A percentile compares a stretch with the other conserved stretches of the same genome.
Conservation (phyloP, 805 yeast species). For the Ogataea corticis region DNA sequence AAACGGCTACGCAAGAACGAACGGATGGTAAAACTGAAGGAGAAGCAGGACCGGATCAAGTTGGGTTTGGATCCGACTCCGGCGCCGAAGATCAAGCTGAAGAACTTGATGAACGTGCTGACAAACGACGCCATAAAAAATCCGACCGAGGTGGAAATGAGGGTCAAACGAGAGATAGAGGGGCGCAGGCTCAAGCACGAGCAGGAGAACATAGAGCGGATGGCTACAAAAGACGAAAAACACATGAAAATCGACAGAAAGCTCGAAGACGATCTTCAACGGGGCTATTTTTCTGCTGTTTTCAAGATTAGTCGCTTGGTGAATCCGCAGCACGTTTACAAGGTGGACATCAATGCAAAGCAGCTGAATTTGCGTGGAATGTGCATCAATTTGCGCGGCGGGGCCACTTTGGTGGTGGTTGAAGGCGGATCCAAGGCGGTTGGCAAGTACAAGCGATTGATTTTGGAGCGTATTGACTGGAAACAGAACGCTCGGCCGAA, state of each 20-base stretch:
- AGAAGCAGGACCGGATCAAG: constrained; percentile 72
- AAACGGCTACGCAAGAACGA: constrained; percentile 71
- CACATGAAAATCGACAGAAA: constrained; percentile 50
- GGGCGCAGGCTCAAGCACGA: constrained; percentile 61
- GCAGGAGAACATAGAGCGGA: constrained; percentile 59
- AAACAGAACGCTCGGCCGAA: constrained; percentile 48
- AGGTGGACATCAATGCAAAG: constrained; percentile 78
- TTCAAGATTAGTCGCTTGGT: constrained; percentile 54
- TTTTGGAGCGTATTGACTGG: constrained; percentile 72
- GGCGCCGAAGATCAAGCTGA: constrained; percentile 80
- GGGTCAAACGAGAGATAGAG: constrained; percentile 68
- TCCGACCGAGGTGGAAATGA: constrained; percentile 82
- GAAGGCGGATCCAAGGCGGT: constrained; percentile 73
- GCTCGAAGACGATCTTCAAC: constrained; percentile 45
- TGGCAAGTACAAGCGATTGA: constrained; percentile 60
- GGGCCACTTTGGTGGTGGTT: constrained; percentile 60
- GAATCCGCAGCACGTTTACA: constrained; percentile 68
- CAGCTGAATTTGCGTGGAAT: constrained; percentile 70
- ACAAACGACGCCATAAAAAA: constrained; percentile 85
- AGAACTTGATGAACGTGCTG: constrained; percentile 81
- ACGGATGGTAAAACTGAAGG: constrained; percentile 62
- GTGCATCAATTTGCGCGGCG: constrained; percentile 44
- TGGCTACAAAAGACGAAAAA: constrained; percentile 56
- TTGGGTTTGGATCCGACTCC: constrained; percentile 87
- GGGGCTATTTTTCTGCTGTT: constrained; percentile 58